Evolutionary conservation across 352 stramenopile genomes (phyloP).

Genomic region (Lagenidium sp.): DNA sequence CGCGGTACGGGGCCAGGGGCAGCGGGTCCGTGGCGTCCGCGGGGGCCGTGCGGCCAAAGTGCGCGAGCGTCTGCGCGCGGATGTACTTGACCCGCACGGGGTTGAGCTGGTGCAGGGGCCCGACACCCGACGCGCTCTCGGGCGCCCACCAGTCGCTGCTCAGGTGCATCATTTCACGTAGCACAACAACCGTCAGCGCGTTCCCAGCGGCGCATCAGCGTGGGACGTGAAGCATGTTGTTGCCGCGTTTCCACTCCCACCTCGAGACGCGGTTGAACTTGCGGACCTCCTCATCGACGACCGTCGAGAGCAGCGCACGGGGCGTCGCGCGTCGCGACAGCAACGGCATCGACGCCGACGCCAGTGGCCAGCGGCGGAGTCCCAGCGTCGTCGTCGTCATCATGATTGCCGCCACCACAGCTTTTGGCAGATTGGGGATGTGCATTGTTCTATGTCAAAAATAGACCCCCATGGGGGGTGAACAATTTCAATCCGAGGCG

Average conservation of each 20-base stretch:
- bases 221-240: too few relatives aligned
- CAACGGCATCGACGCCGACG: not conserved
- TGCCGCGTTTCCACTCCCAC: constrained; percentile 38
- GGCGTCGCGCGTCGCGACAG: not conserved
- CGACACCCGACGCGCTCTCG: constrained; percentile 62
- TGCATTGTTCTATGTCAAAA: too few relatives aligned
- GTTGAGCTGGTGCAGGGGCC: constrained; percentile 74
- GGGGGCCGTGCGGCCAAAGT: constrained; percentile 41
- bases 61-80: constrained; percentile 47
- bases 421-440: too few relatives aligned
- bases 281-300: constrained; percentile 64
- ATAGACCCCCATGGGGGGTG: too few relatives aligned
- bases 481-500: too few relatives aligned
- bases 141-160: constrained; percentile 80
- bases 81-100: constrained; percentile 83
- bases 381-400: not conserved
- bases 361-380: not conserved
- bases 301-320: constrained; percentile 64
- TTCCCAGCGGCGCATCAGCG: too few relatives aligned
- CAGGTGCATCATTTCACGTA: too few relatives aligned
- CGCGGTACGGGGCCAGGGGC: constrained; percentile 40
- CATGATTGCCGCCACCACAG: not conserved
- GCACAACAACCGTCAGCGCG: too few relatives aligned
- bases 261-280: constrained; percentile 75
- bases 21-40: constrained; percentile 39